phyloP scores from a whole-genome alignment of 2,329 filamentous ascomycete species.

The Celoporthe dispersa region DNA sequence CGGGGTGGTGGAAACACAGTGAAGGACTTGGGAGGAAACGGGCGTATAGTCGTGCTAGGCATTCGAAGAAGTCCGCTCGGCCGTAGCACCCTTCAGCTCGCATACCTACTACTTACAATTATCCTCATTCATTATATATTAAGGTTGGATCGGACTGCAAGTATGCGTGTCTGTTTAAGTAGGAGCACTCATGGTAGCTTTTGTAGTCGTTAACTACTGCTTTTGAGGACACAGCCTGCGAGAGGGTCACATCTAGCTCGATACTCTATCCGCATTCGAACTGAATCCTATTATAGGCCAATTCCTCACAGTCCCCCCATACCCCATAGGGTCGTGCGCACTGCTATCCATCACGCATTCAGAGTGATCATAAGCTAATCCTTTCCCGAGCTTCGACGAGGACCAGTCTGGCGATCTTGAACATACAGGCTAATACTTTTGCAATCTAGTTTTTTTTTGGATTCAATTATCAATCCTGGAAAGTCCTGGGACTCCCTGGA shows the following conservation, averaged over 20 bases:
- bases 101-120: too few species aligned
- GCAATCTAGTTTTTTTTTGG: too few species aligned
- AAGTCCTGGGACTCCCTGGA: background rate
- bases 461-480: background rate
- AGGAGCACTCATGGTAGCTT: too few species aligned
- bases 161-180: too few species aligned
- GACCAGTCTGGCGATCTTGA: background rate
- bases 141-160: too few species aligned
- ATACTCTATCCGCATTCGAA: background rate
- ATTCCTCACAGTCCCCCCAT: background rate
- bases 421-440: background rate
- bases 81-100: too few species aligned
- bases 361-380: background rate
- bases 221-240: background rate
- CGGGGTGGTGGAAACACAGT: background rate
- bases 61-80: background rate
- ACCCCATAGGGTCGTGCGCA: background rate
- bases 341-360: background rate
- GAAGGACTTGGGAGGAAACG: too few species aligned
- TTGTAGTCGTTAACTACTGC: too few species aligned
- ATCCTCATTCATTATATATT: too few species aligned
- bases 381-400: background rate
- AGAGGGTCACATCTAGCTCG: too few species aligned
- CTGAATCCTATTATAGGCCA: background rate
- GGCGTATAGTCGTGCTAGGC: background rate